Base-by-base conservation (phyloP, 441 rosid genomes). In the Adansonia gregorii region DNA sequence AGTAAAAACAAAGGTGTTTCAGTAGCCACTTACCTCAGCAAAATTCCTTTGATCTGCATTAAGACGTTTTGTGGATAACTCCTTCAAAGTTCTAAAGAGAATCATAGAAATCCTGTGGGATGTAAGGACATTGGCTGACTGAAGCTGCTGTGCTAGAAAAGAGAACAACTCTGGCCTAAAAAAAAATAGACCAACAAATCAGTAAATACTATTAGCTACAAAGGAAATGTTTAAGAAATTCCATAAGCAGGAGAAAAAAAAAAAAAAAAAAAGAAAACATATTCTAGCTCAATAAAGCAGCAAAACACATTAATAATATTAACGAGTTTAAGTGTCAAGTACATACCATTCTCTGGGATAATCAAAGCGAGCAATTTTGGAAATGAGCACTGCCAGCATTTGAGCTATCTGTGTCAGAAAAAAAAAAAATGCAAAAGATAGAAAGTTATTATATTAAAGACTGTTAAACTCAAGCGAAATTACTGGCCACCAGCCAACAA, bases 351-450 rank as follows among this genome's bases (percentile, higher is more conserved):
- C 98, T 83, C 87, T 90, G 41, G 98, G 99, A 89, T 94, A 97
- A 88, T 97, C 98, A 52, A 94, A 88, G 39, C 99, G 99, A 64
- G 98, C 97, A 82, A 97, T 93, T 84, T 91, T 97, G 51, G 99
- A 94, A 78, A 94, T 83, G 67, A 94, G 97, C 73, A 97, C 98
- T 54, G 98, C 95, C 84, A 94, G 79, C 93, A 91, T 85, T 78
- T 80, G 89, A 74, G 99, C 97, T 73, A 94, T 86, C 99, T 97
- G 93, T 48, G 71, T 67, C 72, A 35, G 78, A 15, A 48, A n/a
- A 78, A 82, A 82, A 78, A 68, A 77, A 27, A 35, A 35, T 45
- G 56, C 35, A 64, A 70, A 31, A 10, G 59, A 46, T 12, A 27
- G 67, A 76, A 4, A 35, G 39, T 35, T 35, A 35, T 35, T 35